Evolutionary conservation across 768 basidiomycete genomes (phyloP), one percentile per base, ranked within the genome.

Genomic region (Mycena leptocephala): DNA sequence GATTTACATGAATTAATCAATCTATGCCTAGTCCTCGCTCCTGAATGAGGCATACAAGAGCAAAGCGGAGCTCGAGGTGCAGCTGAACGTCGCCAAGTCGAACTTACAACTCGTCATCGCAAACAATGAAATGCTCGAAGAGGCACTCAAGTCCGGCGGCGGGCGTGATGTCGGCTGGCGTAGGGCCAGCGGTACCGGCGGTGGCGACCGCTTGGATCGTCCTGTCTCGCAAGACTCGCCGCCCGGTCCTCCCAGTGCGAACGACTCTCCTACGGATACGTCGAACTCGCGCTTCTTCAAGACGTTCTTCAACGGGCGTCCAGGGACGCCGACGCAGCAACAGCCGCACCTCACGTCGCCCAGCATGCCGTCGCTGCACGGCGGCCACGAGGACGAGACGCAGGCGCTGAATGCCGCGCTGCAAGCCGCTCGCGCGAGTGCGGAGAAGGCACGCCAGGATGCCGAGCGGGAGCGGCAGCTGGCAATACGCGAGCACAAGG

Each of bases 81-180:
- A 95, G 69, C 88, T 98, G 26, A 96, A 95, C 72, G 92, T 98
- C 70, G 91, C 96, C 56, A 93, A 93, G 80, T 97, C 96, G 0
- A 99, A 99, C 81, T 90, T 99, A 3, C 92, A 95, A 75, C 91
- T 99, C 51, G 94, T 97, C 16, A 93, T 96, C 65, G 92, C 94
- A 26, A 99, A 99, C 82, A 96, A 96, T 80, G 97, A 99, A 82
- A 98, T 98, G 97, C 92, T 98, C 10, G 97, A 98, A 82, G 97
- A 97, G 72, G 96, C 96, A 14, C 87, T 99, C 28, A 89, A 88
- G 74, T 84, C 80, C 0, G 89, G 88, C 20, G 87, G 83, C 35
- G 87, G 91, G 7, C 90, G 88, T 79, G 94, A 95, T 72, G 88
- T 96, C 3, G 95, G 95, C 5, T 97, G 96, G 96, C 91, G 93